Conservation (phyloP, 345 rosid genomes). For the Brassica juncea region DNA sequence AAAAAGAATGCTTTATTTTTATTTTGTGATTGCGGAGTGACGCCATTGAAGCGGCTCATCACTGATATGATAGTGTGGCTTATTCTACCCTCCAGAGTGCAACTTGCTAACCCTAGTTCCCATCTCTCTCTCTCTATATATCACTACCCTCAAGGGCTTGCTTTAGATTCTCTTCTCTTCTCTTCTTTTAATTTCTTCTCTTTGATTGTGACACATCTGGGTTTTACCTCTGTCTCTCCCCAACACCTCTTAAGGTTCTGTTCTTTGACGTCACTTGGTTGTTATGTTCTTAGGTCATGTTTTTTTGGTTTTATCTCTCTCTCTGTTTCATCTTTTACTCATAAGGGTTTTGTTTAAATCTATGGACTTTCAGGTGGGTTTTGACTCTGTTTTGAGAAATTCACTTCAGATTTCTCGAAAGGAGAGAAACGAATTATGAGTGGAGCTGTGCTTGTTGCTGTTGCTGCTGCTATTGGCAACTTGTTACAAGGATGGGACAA, state of each 20-base stretch:
- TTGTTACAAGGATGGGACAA: conserved; percentile 99
- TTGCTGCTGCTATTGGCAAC: conserved; percentile 91
- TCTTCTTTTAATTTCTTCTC: conserved; percentile 8
- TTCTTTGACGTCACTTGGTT: conserved; percentile 30
- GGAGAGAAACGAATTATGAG: conserved; percentile 53
- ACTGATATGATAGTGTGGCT: conserved; percentile 41
- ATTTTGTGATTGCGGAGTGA: conserved; percentile 35
- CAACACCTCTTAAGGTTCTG: conserved; percentile 5
- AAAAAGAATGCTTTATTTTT: background rate
- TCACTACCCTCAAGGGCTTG: conserved; percentile 17
- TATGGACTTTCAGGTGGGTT: conserved; percentile 40
- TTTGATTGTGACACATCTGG: conserved; percentile 45
- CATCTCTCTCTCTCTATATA: conserved; percentile 13
- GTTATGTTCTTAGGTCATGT: conserved; percentile 31
- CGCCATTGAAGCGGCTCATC: conserved; percentile 47
- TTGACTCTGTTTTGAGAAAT: conserved; percentile 25
- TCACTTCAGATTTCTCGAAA: conserved; percentile 31
- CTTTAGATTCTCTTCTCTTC: conserved; percentile 31
- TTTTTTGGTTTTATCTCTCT: conserved; percentile 15
- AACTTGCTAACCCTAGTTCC: conserved; percentile 44
- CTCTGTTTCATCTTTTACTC: conserved; percentile 18
- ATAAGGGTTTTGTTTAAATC: conserved; percentile 29
- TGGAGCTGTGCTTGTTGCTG: conserved; percentile 87
- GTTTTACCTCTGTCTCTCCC: conserved; percentile 9
- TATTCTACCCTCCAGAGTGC: conserved; percentile 38